Percentiles rank a stretch among this genome's conserved stretches.
These are phyloP conservation scores for Roridomyces roridus DNA, from an alignment of 768 basidiomycete species.

Conservation along the genomic window DNA sequence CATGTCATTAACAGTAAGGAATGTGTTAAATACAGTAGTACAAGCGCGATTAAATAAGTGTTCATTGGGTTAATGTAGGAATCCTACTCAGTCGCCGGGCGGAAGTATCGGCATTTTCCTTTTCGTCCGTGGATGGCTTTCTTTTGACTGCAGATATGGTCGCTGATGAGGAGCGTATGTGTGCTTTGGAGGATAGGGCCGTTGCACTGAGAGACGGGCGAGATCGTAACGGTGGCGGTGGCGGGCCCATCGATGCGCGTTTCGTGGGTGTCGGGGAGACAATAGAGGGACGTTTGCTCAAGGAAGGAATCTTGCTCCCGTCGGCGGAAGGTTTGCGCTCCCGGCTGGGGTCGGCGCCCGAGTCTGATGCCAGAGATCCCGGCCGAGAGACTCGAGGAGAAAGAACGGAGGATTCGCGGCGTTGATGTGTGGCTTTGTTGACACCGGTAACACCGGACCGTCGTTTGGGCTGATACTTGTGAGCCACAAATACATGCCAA, in stretches of 20 bases:
- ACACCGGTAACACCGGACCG: constrained; percentile 57
- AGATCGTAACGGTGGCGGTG: constrained; percentile 36
- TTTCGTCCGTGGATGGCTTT: constrained; percentile 13
- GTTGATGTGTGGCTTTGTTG: constrained; percentile 43
- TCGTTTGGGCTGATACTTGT: constrained; percentile 62
- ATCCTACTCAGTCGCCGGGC: constrained; percentile 15
- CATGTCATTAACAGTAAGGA: constrained; percentile 20
- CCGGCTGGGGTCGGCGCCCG: constrained; percentile 41
- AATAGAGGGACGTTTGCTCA: constrained; percentile 50
- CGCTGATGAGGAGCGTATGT: constrained; percentile 15
- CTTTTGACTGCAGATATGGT: constrained; percentile 31
- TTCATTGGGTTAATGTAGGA: constrained; percentile 22
- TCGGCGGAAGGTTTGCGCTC: constrained; percentile 26
- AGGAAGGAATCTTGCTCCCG: constrained; percentile 44
- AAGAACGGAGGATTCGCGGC: constrained; percentile 62
- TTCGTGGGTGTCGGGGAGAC: constrained; percentile 26
- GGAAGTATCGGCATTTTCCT: constrained; percentile 20
- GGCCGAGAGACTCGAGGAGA: constrained; percentile 61
- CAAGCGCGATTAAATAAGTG: constrained; percentile 7
- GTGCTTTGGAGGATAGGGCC: constrained; percentile 26
- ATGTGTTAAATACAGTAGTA: constrained; percentile 16
- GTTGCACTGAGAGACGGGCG: constrained; percentile 46
- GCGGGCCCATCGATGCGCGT: constrained; percentile 60
- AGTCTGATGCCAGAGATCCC: constrained; percentile 60
- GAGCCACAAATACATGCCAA: neutral